These are phyloP conservation scores for Malus sylvestris DNA, from an alignment of 306 rosid genomes.

Conservation along the genomic window DNA sequence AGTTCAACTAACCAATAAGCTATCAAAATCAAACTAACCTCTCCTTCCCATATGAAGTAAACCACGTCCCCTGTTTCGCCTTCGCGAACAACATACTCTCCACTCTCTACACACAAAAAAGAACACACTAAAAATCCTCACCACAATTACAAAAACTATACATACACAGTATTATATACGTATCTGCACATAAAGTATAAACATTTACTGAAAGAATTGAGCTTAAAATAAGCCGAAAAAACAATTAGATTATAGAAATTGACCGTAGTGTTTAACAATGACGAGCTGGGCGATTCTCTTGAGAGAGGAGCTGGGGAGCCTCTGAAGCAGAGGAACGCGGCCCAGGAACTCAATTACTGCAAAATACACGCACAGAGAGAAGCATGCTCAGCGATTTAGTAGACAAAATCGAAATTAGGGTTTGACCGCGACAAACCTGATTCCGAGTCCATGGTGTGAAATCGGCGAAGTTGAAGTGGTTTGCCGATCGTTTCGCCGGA, in stretches of 20 bases:
- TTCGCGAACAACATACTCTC: constrained; percentile 67
- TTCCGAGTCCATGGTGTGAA: constrained; percentile 17
- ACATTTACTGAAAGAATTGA: background rate
- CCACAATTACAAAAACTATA: background rate
- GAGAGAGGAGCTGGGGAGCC: constrained; percentile 68
- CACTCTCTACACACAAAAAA: constrained; percentile 36
- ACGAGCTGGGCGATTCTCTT: constrained; percentile 56
- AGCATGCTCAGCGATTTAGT: background rate
- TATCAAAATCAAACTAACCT: constrained; percentile 38
- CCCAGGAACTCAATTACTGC: constrained; percentile 81
- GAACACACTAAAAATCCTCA: background rate
- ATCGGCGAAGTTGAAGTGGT: background rate
- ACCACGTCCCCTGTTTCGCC: constrained; percentile 73
- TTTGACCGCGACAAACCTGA: constrained; percentile 4
- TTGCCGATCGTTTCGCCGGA: background rate
- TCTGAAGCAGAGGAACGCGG: constrained; percentile 72
- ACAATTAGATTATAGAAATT: background rate
- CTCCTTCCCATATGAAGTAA: constrained; percentile 92
- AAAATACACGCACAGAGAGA: constrained; percentile 1
- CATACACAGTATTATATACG: background rate
- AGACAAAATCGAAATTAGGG: background rate
- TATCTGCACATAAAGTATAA: background rate
- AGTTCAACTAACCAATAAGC: background rate
- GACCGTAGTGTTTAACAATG: constrained; percentile 53
- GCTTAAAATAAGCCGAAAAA: background rate